phyloP scores from a whole-genome alignment of 2,329 filamentous ascomycete species.

The Fusarium piperis region DNA sequence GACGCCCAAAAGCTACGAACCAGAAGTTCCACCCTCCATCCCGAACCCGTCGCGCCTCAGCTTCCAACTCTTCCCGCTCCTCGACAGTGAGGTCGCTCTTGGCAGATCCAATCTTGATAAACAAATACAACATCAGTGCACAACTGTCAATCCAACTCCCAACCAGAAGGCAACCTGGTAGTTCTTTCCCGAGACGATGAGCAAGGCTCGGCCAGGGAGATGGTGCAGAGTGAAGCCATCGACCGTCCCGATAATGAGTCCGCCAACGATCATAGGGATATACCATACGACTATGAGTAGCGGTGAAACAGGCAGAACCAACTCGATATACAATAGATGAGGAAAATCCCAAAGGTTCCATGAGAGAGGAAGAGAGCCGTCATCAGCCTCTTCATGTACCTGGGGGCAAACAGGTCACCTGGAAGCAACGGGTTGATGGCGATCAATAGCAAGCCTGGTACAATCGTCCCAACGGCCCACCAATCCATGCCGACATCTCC shows the following conservation, averaged over 20 bases:
- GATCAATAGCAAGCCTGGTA: not conserved
- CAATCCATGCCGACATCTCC: conserved; percentile 3
- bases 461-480: not conserved
- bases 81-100: conserved; percentile 33
- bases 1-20: not conserved
- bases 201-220: not conserved
- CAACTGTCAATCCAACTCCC: conserved; percentile 15
- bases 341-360: conserved; percentile 6
- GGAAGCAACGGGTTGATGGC: not conserved
- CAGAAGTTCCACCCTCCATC: not conserved
- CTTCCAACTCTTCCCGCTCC: conserved; percentile 25
- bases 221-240: conserved; percentile 6
- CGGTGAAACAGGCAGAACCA: not conserved
- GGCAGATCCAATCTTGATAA: conserved; percentile 25
- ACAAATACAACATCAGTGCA: conserved; percentile 14
- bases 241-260: not conserved
- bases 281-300: conserved; percentile 2
- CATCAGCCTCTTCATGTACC: conserved; percentile 4
- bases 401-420: not conserved
- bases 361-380: conserved; percentile 2
- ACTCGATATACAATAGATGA: conserved; percentile 8
- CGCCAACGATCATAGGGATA: not conserved
- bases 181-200: conserved; percentile 14
- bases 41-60: conserved; percentile 5
- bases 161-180: conserved; percentile 32